Conservation (phyloP, 352 stramenopile species). For the Phytophthora vignae region DNA sequence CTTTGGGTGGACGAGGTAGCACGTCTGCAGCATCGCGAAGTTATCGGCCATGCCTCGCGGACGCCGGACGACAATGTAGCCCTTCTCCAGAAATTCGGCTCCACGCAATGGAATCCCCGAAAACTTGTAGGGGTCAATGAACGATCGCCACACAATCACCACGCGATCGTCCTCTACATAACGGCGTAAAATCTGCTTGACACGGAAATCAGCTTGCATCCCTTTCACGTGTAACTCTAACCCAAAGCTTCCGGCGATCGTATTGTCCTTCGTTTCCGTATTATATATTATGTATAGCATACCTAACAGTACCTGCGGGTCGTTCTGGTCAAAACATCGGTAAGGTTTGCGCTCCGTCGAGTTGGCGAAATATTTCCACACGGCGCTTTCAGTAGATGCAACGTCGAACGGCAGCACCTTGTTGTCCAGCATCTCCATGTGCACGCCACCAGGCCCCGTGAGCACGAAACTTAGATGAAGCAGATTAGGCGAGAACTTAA, state of each 20-base stretch:
- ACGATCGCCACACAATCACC: slow-evolving; percentile 62
- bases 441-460: slow-evolving; percentile 38
- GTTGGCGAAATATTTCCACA: slow-evolving; percentile 57
- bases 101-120: slow-evolving; percentile 42
- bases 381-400: slow-evolving; percentile 35
- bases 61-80: slow-evolving; percentile 58
- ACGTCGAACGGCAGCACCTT: slow-evolving; percentile 60
- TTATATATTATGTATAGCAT: no score
- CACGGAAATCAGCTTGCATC: slow-evolving; percentile 51
- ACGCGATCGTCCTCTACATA: slow-evolving; percentile 54
- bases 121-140: slow-evolving; percentile 62
- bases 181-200: slow-evolving; percentile 57
- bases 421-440: slow-evolving; percentile 59
- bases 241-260: slow-evolving; percentile 59
- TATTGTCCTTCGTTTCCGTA: slow-evolving; percentile 51
- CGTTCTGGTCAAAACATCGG: slow-evolving; percentile 48
- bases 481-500: no score
- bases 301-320: slow-evolving; percentile 54
- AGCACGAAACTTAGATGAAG: no score
- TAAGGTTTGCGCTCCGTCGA: slow-evolving; percentile 49
- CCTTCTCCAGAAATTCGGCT: slow-evolving; percentile 56
- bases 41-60: slow-evolving; percentile 29
- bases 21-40: slow-evolving; percentile 53
- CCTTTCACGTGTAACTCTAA: slow-evolving; percentile 58
- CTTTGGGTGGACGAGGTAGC: slow-evolving; percentile 57